phyloP scores from a whole-genome alignment of 2,329 filamentous ascomycete species.

The Tympanopsis confertula region DNA sequence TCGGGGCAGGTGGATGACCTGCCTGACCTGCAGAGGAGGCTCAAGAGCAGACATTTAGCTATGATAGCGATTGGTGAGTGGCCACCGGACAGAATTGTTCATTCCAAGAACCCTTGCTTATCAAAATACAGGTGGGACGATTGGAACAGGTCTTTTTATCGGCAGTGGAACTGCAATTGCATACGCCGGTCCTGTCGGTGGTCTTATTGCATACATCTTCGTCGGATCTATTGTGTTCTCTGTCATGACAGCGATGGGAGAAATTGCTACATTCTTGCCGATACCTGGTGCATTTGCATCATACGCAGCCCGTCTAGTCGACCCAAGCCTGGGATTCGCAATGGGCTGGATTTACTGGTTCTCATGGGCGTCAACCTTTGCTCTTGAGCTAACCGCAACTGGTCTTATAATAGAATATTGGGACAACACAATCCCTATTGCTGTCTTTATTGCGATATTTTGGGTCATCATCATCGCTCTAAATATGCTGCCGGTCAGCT shows the following conservation, averaged over 20 bases:
- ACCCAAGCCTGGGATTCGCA: slow-evolving; percentile 61
- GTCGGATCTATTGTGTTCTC: slow-evolving; percentile 32
- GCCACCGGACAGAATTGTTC: too few relatives aligned
- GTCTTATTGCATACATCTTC: slow-evolving; percentile 30
- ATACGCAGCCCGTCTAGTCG: slow-evolving; percentile 65
- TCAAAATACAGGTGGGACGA: too few relatives aligned
- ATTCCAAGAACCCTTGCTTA: too few relatives aligned
- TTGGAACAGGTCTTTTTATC: slow-evolving; percentile 34
- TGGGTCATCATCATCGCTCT: slow-evolving; percentile 57
- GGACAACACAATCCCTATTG: slow-evolving; percentile 49
- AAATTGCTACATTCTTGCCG: slow-evolving; percentile 71
- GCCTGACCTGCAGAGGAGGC: slow-evolving; percentile 15
- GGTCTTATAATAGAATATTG: slow-evolving; percentile 70
- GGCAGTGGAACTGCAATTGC: slow-evolving; percentile 26
- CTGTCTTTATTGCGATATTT: slow-evolving; percentile 64
- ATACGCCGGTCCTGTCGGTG: slow-evolving; percentile 26
- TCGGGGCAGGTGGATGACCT: too few relatives aligned
- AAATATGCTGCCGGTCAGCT: slow-evolving; percentile 62
- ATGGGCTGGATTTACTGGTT: slow-evolving; percentile 83
- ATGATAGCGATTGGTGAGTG: slow-evolving; percentile 19
- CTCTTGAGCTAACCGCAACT: slow-evolving; percentile 61
- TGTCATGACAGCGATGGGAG: slow-evolving; percentile 33
- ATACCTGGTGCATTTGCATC: slow-evolving; percentile 66
- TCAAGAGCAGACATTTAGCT: slow-evolving; percentile 19
- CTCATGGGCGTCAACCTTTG: slow-evolving; percentile 56